Evolutionary conservation across 352 stramenopile species (phyloP).

Genomic region (Phytophthora boehmeriae): DNA sequence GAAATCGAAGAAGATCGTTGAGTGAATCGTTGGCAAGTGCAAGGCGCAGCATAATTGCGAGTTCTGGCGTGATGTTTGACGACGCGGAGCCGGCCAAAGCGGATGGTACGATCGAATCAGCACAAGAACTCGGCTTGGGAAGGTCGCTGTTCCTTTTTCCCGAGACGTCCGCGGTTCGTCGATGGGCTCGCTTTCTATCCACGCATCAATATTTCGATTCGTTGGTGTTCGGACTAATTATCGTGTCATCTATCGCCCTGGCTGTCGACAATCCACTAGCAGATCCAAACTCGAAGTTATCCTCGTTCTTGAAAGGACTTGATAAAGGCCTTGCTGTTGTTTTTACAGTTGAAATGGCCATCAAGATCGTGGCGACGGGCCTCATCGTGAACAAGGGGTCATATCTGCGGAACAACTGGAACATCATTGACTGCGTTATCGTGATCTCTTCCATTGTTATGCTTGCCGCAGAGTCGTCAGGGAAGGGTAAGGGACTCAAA

Average conservation of each 20-base stretch:
- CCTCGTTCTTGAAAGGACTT: conserved; percentile 52
- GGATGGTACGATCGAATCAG: conserved; percentile 4
- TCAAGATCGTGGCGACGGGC: conserved; percentile 90
- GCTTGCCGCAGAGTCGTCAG: conserved; percentile 55
- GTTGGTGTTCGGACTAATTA: conserved; percentile 83
- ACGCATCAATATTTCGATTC: conserved; percentile 78
- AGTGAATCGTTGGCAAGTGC: conserved; percentile 13
- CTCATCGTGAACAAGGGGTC: conserved; percentile 66
- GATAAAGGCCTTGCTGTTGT: conserved; percentile 82
- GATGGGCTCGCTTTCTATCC: conserved; percentile 53
- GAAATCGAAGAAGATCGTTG: conserved; percentile 6
- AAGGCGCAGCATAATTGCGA: conserved; percentile 21
- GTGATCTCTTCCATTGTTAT: conserved; percentile 84
- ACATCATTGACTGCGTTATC: conserved; percentile 90
- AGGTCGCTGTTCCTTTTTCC: conserved; percentile 63
- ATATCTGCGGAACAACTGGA: conserved; percentile 90
- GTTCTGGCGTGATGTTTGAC: conserved; percentile 16
- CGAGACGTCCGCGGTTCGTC: conserved; percentile 44
- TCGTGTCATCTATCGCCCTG: conserved; percentile 81
- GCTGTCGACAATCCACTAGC: conserved; percentile 88
- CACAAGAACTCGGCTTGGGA: not conserved
- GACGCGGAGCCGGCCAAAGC: not conserved
- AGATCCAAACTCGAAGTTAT: conserved; percentile 51
- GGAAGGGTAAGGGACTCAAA: conserved; percentile 54
- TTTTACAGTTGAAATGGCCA: conserved; percentile 89